Percentiles rank a stretch among this genome's conserved stretches.
Evolutionary conservation across 2,329 filamentous ascomycete species (phyloP).

Genomic region (Colletotrichum limetticola): DNA sequence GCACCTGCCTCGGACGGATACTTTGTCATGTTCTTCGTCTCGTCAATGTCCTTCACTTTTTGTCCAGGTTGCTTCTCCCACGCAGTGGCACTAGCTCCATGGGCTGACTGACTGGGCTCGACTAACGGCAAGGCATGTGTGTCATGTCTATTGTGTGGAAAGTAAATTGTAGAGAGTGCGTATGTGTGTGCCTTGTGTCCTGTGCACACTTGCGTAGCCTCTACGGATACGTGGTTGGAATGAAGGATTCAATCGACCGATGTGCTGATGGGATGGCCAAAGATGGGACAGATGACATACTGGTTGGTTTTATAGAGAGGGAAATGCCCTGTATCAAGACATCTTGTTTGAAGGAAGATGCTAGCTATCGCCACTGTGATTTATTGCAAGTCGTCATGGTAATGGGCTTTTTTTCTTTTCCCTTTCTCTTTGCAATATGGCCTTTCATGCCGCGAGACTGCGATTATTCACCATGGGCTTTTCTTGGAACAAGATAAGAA

Average conservation of each 20-base stretch:
- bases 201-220: background rate
- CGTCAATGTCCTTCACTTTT: background rate
- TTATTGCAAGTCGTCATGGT: background rate
- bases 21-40: background rate
- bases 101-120: background rate
- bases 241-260: slow-evolving; percentile 15
- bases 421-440: background rate
- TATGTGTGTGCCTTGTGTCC: slow-evolving; percentile 1
- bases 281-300: slow-evolving; percentile 31
- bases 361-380: background rate
- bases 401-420: background rate
- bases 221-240: background rate
- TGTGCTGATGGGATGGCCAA: slow-evolving; percentile 19
- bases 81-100: background rate
- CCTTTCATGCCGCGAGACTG: background rate
- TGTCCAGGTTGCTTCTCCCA: background rate
- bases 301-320: slow-evolving; percentile 2
- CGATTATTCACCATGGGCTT: background rate
- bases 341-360: background rate
- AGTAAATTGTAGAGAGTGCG: background rate
- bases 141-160: background rate
- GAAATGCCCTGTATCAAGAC: background rate
- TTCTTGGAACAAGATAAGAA: background rate
- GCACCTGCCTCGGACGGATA: background rate
- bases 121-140: background rate